Conservation (phyloP, 2,329 filamentous ascomycete species). For the Fusarium newnesense region DNA sequence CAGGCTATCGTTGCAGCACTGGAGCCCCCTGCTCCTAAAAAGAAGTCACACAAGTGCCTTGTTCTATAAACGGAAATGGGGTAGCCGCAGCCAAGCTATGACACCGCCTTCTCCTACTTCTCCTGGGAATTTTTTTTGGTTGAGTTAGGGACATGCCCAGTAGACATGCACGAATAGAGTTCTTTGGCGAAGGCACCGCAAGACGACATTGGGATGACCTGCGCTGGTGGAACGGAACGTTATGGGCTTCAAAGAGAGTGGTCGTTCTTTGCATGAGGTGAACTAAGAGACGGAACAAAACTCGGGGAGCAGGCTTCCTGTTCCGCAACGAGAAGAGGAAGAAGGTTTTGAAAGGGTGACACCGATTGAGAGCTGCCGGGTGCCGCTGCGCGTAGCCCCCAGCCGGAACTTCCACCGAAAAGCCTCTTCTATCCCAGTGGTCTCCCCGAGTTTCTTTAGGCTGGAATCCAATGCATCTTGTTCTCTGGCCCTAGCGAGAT, state of each 20-base stretch:
- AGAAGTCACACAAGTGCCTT: slow-evolving; percentile 76
- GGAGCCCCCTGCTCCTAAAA: slow-evolving; percentile 86
- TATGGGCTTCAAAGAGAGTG: slow-evolving; percentile 16
- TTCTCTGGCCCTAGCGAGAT: slow-evolving; percentile 34
- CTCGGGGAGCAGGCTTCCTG: slow-evolving; percentile 36
- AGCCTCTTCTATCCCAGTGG: slow-evolving; percentile 22
- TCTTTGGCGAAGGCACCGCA: slow-evolving; percentile 25
- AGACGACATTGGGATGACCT: slow-evolving; percentile 25
- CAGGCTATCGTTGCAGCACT: slow-evolving; percentile 96
- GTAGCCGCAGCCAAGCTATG: slow-evolving; percentile 15
- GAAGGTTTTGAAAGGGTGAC: slow-evolving; percentile 19
- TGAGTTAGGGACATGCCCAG: slow-evolving; percentile 22
- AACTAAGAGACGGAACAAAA: slow-evolving; percentile 39
- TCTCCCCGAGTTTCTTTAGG: slow-evolving; percentile 34
- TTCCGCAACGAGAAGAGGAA: slow-evolving; percentile 35
- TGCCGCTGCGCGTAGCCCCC: slow-evolving; percentile 19
- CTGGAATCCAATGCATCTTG: slow-evolving; percentile 44
- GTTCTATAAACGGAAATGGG: slow-evolving; percentile 64
- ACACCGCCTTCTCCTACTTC: slow-evolving; percentile 23
- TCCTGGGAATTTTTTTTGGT: slow-evolving; percentile 19
- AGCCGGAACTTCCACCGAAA: slow-evolving; percentile 21
- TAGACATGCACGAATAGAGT: slow-evolving; percentile 30
- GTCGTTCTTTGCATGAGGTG: slow-evolving; percentile 31
- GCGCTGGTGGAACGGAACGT: slow-evolving; percentile 22
- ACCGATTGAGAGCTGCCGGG: slow-evolving; percentile 16